phyloP scores from a whole-genome alignment of 140 eudicot species.

The Bidens hawaiensis region DNA sequence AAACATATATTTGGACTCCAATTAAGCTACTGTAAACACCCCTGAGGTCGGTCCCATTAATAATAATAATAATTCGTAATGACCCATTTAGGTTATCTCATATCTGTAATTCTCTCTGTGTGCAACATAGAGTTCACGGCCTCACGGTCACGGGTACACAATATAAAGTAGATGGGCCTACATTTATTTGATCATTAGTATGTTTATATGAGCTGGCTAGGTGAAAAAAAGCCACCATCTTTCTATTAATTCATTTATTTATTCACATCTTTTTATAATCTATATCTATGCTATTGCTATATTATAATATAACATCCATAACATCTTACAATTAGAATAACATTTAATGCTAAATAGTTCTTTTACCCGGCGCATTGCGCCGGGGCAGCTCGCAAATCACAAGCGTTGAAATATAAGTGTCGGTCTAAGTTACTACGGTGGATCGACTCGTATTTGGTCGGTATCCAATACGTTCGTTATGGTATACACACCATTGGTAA shows the following conservation, averaged over 20 bases:
- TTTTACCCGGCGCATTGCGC: too few relatives aligned
- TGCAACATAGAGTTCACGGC: conserved; percentile 32
- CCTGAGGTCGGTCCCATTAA: conserved; percentile 10
- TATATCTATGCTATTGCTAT: neutral
- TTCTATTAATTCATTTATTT: neutral
- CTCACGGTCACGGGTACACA: conserved; percentile 31
- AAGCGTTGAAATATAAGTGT: too few relatives aligned
- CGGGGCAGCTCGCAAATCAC: too few relatives aligned
- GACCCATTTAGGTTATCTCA: conserved; percentile 13
- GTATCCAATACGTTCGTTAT: too few relatives aligned
- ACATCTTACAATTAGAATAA: too few relatives aligned
- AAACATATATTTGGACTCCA: neutral
- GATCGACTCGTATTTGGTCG: too few relatives aligned
- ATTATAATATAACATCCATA: too few relatives aligned
- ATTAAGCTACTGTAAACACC: conserved; percentile 3
- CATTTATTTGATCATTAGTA: conserved; percentile 17
- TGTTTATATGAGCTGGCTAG: conserved; percentile 27
- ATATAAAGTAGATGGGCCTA: conserved; percentile 31
- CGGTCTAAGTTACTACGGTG: too few relatives aligned
- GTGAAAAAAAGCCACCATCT: conserved; percentile 8
- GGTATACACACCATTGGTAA: too few relatives aligned
- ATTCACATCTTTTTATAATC: neutral
- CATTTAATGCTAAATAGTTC: too few relatives aligned
- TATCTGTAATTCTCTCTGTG: too few relatives aligned
- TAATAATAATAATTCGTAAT: conserved; percentile 15